Evolutionary conservation across 495 filamentous ascomycete genomes (phyloP).

Genomic region (Penicillium salamii): DNA sequence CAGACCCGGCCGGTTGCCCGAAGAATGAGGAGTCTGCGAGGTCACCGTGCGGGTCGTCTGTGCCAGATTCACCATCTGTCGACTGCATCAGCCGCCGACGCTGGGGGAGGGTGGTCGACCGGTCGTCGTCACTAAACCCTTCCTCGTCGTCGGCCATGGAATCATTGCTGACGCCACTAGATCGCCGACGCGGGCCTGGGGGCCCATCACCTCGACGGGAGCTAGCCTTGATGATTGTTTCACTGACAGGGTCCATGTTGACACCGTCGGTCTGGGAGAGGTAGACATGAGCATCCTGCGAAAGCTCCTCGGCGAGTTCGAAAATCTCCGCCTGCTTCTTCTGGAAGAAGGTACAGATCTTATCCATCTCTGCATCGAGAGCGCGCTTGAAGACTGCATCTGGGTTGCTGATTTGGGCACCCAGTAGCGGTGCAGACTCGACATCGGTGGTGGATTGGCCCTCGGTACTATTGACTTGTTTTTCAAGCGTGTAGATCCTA

Average conservation of each 20-base stretch:
- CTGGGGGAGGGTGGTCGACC: constrained; percentile 6
- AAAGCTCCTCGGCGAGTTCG: constrained; percentile 71
- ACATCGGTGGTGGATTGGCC: constrained; percentile 54
- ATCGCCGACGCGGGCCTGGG: constrained; percentile 41
- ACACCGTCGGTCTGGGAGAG: constrained; percentile 58
- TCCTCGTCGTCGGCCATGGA: constrained; percentile 52
- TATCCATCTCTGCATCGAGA: constrained; percentile 87
- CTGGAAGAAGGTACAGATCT: constrained; percentile 85
- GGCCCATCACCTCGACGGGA: constrained; percentile 44
- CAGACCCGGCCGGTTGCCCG: constrained; percentile 21
- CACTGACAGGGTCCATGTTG: constrained; percentile 53
- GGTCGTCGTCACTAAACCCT: constrained; percentile 50
- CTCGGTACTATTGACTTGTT: constrained; percentile 57
- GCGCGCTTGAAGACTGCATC: constrained; percentile 75
- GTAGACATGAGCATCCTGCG: constrained; percentile 72
- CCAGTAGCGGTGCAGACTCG: constrained; percentile 82
- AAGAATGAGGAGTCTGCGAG: constrained; percentile 37
- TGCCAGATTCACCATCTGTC: constrained; percentile 28
- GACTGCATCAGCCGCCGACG: constrained; percentile 21
- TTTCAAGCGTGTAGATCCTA: constrained; percentile 93
- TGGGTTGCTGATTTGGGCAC: constrained; percentile 53
- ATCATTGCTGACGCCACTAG: constrained; percentile 47
- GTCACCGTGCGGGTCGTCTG: constrained; percentile 46
- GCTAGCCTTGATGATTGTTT: constrained; percentile 41
- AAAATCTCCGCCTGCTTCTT: constrained; percentile 84